Evolutionary conservation across 1,139 yeast genomes (phyloP).

Genomic region (Suhomyces chickasaworum): DNA sequence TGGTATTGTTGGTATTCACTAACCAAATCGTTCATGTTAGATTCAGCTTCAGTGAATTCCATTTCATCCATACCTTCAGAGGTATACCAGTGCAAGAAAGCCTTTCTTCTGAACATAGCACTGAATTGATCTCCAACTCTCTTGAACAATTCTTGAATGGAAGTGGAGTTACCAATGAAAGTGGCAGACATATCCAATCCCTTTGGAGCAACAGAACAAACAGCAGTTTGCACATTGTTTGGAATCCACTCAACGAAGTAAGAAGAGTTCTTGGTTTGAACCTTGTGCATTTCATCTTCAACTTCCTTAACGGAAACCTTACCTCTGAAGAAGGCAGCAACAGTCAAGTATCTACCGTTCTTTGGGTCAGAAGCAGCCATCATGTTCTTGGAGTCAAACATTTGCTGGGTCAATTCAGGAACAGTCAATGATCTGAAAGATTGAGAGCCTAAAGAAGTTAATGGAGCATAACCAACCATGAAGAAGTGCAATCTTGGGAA

Average conservation of each 20-base stretch:
- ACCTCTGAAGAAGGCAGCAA: conserved; percentile 92
- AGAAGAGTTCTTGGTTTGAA: conserved; percentile 77
- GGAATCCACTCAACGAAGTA: conserved; percentile 97
- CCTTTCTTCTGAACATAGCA: conserved; percentile 91
- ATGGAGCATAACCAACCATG: conserved; percentile 93
- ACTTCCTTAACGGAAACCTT: conserved; percentile 90
- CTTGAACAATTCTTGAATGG: conserved; percentile 86
- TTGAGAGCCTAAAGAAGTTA: conserved; percentile 76
- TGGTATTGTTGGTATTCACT: conserved; percentile 92
- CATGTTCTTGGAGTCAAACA: conserved; percentile 90
- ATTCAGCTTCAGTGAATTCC: conserved; percentile 88
- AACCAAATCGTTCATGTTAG: conserved; percentile 82
- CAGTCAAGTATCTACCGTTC: conserved; percentile 90
- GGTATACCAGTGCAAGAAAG: conserved; percentile 95
- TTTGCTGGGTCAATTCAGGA: conserved; percentile 89
- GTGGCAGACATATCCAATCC: conserved; percentile 89
- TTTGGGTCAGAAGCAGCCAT: conserved; percentile 95
- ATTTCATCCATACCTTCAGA: conserved; percentile 94
- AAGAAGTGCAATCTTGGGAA: conserved; percentile 94
- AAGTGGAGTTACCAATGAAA: conserved; percentile 88
- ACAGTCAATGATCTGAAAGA: conserved; percentile 83
- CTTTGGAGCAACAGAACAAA: conserved; percentile 87
- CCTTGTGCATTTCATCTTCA: conserved; percentile 87
- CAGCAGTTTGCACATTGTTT: conserved; percentile 91
- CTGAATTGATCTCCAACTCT: conserved; percentile 88